Percentiles rank a stretch among this genome's conserved stretches.
These are phyloP conservation scores for Stagonosporopsis rhizophila DNA, from an alignment of 2,329 filamentous ascomycete genomes.

Conservation along the genomic window DNA sequence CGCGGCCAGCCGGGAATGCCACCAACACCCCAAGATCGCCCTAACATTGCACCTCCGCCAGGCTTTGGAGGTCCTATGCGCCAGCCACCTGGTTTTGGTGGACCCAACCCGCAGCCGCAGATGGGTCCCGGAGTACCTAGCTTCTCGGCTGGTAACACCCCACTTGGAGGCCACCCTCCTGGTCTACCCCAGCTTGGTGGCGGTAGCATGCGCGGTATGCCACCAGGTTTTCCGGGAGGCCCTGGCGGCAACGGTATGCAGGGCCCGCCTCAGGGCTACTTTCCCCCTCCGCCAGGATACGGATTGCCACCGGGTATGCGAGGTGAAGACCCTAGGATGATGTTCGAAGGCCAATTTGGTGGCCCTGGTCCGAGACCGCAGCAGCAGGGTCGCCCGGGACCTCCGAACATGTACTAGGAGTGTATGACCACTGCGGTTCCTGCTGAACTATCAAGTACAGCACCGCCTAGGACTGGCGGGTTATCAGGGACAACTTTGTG, in stretches of 20 bases:
- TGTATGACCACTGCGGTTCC: not conserved
- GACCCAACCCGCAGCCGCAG: slow-evolving; percentile 36
- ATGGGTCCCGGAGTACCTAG: slow-evolving; percentile 43
- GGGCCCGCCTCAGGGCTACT: slow-evolving; percentile 47
- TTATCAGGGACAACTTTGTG: not conserved
- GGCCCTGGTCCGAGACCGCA: slow-evolving; percentile 39
- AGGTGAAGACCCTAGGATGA: slow-evolving; percentile 46
- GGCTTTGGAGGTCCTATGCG: slow-evolving; percentile 48
- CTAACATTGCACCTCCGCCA: slow-evolving; percentile 47
- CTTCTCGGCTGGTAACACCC: slow-evolving; percentile 49
- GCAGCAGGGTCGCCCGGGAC: slow-evolving; percentile 36
- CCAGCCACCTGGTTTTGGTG: slow-evolving; percentile 46
- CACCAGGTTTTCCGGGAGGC: slow-evolving; percentile 27
- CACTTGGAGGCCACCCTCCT: slow-evolving; percentile 47
- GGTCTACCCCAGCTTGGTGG: slow-evolving; percentile 41
- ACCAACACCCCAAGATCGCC: slow-evolving; percentile 45
- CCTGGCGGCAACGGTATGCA: slow-evolving; percentile 43
- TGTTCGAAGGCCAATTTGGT: slow-evolving; percentile 47
- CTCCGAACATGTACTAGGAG: slow-evolving; percentile 44
- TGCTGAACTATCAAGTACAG: not conserved
- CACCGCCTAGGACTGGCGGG: not conserved
- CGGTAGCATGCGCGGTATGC: slow-evolving; percentile 36
- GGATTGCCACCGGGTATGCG: slow-evolving; percentile 42
- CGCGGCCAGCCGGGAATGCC: slow-evolving; percentile 47
- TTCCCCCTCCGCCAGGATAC: slow-evolving; percentile 44